Conservation (phyloP, 2,329 filamentous ascomycete species). For the Colletotrichum endophyticum region DNA sequence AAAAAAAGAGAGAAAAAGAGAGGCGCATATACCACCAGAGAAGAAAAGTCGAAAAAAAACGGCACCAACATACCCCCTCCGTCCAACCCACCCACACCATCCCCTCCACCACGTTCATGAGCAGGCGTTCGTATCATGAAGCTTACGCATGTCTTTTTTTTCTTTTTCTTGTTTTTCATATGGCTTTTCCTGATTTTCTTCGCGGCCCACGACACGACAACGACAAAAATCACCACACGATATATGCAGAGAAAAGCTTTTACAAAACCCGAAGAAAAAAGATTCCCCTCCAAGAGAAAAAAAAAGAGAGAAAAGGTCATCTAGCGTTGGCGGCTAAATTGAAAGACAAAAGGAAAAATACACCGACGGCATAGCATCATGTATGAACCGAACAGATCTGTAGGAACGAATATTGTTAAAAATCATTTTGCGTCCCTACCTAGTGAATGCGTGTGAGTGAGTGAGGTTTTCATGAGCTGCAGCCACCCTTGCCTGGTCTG, state of each 20-base stretch:
- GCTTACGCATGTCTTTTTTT: neutral
- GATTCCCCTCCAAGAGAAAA: neutral
- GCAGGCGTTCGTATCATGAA: constrained; percentile 2
- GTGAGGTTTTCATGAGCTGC: neutral
- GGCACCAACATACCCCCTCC: neutral
- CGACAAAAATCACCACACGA: neutral
- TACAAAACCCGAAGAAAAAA: neutral
- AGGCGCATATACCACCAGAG: neutral
- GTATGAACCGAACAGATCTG: neutral
- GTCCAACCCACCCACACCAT: neutral
- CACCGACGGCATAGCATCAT: neutral
- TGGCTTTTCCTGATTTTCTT: neutral
- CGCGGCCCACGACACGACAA: neutral
- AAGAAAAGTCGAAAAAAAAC: neutral
- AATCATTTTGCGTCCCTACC: neutral
- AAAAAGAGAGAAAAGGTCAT: neutral
- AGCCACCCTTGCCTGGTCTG: neutral
- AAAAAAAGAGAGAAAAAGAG: neutral
- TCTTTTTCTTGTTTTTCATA: neutral
- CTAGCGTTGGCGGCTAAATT: neutral
- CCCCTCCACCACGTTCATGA: neutral
- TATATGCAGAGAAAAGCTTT: neutral
- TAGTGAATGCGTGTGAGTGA: neutral
- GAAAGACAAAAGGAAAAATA: neutral
- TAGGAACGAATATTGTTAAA: neutral